Evolutionary conservation across 2,329 filamentous ascomycete species (phyloP), one percentile per base, ranked within the genome.

Genomic region (Alternaria triticina): DNA sequence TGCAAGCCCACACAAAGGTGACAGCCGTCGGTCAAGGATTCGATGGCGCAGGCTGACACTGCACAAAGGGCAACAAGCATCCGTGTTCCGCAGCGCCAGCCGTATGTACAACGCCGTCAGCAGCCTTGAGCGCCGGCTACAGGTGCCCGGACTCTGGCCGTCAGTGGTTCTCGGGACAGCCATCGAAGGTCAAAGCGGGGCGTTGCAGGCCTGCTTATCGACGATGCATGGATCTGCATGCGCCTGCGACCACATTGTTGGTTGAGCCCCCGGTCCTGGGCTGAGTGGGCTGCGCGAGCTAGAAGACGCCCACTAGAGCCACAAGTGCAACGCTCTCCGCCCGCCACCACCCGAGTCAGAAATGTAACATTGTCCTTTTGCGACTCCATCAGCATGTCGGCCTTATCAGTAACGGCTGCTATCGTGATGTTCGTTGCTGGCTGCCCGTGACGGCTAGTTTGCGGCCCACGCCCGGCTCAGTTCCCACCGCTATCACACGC

Each of bases 201-300:
- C 27, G 54, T 40, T 20, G 50, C 46, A 52, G 55, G 51, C 44
- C 33, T 54, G 62, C 54, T 65, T 58, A 58, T 62, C 52, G 59
- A 33, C 28, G 30, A 23, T 51, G 49, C 55, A 57, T 56, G 46
- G 45, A 62, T 59, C 40, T 47, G 57, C 57, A 33, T 54, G 22
- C 33, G 33, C 13, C 27, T 49, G 22, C 55, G 36, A 28, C 51
- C 25, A 57, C 36, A 36, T 57, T 61, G 63, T 66, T 68, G 60
- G 65, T 56, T 52, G 28, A 52, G 22, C 46, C 47, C 49, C 49
- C 49, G 20, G 49, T 28, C 33, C 49, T 36, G 12, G 49, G 49
- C 49, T 51, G 49, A 50, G 17, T 40, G 20, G 50, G 49, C 56
- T 64, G 69, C 72, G 65, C 68, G 69, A 60, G 59, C 64, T 57